These are phyloP conservation scores for Fusarium buxicola DNA, from an alignment of 2,329 filamentous ascomycete species.

Conservation along the genomic window DNA sequence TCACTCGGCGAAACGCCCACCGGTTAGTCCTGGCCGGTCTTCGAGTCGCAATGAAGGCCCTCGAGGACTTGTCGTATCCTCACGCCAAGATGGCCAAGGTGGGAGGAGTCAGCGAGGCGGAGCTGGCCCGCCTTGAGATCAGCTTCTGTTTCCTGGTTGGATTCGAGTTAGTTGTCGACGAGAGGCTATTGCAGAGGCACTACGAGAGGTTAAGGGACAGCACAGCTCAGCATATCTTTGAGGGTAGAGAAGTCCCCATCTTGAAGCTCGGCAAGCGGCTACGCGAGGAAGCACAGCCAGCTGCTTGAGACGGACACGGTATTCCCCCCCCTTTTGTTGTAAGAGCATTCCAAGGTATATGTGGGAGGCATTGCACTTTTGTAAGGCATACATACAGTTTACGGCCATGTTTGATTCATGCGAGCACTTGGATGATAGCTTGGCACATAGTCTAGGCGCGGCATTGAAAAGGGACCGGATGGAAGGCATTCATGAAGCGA, in stretches of 20 bases:
- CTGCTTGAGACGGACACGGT: conserved; percentile 20
- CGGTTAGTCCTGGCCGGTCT: conserved; percentile 85
- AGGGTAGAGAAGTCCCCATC: conserved; percentile 45
- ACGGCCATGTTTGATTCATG: conserved; percentile 6
- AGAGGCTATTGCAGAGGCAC: conserved; percentile 49
- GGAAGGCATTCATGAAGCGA: conserved; percentile 23
- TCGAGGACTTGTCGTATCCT: conserved; percentile 92
- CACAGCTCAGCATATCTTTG: conserved; percentile 41
- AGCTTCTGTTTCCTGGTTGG: conserved; percentile 89
- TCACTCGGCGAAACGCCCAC: conserved; percentile 87
- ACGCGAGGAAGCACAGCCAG: conserved; percentile 32
- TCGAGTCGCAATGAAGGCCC: conserved; percentile 89
- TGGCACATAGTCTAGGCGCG: conserved; percentile 28
- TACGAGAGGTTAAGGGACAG: conserved; percentile 50
- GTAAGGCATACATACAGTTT: conserved; percentile 10
- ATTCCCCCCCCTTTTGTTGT: not conserved
- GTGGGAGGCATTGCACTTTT: conserved; percentile 15
- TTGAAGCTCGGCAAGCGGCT: conserved; percentile 44
- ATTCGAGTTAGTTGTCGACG: conserved; percentile 76
- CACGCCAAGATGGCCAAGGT: conserved; percentile 87
- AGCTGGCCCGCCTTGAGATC: conserved; percentile 88
- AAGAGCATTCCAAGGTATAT: conserved; percentile 12
- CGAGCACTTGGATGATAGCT: conserved; percentile 22
- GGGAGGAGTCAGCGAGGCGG: conserved; percentile 84
- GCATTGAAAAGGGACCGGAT: conserved; percentile 12